These are phyloP conservation scores for Pholiota microspora DNA, from an alignment of 768 basidiomycete genomes.

Conservation along the genomic window DNA sequence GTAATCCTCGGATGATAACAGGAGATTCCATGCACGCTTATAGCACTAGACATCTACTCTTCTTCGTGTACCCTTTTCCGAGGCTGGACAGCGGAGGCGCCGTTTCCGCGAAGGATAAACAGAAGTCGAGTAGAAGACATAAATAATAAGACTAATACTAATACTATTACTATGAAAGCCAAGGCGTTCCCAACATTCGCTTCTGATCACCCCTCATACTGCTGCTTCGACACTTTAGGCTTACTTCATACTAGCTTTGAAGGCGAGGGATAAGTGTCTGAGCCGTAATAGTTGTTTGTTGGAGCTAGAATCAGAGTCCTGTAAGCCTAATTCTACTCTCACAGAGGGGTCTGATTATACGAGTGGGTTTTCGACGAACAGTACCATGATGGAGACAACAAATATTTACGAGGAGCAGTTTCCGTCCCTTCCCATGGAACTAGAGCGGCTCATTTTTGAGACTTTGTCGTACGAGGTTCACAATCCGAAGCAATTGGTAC, in stretches of 20 bases:
- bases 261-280: no score
- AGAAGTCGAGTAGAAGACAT: not conserved
- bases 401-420: not conserved
- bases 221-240: not conserved
- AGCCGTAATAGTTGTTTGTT: no score
- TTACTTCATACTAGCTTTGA: not conserved
- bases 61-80: no score
- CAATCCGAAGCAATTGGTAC: not conserved
- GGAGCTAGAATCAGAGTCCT: no score
- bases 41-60: no score
- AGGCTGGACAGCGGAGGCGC: not conserved
- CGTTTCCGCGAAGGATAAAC: not conserved
- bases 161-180: not conserved
- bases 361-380: not conserved
- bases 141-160: no score
- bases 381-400: not conserved
- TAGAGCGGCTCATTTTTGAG: constrained; percentile 5
- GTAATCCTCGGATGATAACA: not conserved
- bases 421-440: constrained; percentile 1
- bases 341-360: no score
- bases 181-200: no score
- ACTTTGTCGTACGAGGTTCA: not conserved
- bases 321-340: no score
- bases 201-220: not conserved
- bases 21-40: no score